Evolutionary conservation across 371 early-diverging fungal species (phyloP), one percentile per base, ranked within the genome.

Genomic region (Mortierella sp.): DNA sequence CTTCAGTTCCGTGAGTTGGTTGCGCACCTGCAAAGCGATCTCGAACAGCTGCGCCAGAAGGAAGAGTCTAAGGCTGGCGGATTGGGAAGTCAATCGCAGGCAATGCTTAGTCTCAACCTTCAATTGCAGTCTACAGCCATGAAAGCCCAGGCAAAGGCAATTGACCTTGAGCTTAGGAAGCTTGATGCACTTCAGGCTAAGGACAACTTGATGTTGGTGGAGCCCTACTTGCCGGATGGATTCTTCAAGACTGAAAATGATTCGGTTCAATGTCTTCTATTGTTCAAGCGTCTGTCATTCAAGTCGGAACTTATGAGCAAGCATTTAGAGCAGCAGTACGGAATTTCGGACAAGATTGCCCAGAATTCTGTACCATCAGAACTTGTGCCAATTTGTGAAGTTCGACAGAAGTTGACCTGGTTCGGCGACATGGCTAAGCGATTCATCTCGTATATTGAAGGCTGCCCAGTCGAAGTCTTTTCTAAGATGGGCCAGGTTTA

Each of bases 1-100:
- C 84, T 86, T 16, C 95, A 95, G 79, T 98, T 96, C 87, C 90
- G 97, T 36, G 94, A 95, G 66, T 88, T 96, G 11, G 96, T 96
- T 3, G 82, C 85, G 4, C 89, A 87, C 24, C 85, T 96, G 32
- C 96, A 96, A 83, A 89, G 84, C 70, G 95, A 95, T 62, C 68
- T 94, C 57, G 89, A 91, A 63, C 88, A 89, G 50, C 81, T 94
- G 55, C 91, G 90, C 38, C 89, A 90, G 58, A 87, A 91, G 64
- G 92, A 92, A 72, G 87, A 86, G 72, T 77, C 80, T 16, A 86
- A 89, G 67, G 64, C 88, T 70, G 59, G 74, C 52, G 77, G 84
- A 36, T 68, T 90, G 19, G 88, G 88, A 52, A 90, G 91, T 60
- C 93, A 94, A 77, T 91, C 95, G 0, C 96, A 96, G 74, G 94